These are phyloP conservation scores for Calonectria fujianensis DNA, from an alignment of 2,329 filamentous ascomycete genomes.

Conservation along the genomic window DNA sequence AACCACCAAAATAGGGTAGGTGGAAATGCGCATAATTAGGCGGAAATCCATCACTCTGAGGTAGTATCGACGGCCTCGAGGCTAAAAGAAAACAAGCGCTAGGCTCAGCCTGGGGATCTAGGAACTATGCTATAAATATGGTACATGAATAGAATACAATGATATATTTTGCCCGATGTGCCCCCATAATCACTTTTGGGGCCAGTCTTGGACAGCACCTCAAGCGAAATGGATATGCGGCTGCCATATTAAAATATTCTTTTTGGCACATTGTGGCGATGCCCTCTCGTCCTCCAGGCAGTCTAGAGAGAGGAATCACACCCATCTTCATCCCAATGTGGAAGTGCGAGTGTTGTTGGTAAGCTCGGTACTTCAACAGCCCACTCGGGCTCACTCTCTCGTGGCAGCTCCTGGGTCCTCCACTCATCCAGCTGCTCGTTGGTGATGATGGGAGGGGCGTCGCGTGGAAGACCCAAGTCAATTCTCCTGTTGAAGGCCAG, in stretches of 20 bases:
- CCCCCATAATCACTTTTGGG: neutral
- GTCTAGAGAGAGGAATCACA: constrained; percentile 37
- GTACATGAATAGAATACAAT: too few relatives aligned
- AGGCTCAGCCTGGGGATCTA: too few relatives aligned
- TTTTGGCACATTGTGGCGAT: constrained; percentile 37
- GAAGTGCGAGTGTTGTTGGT: constrained; percentile 36
- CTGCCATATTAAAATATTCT: constrained; percentile 46
- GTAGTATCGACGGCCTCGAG: too few relatives aligned
- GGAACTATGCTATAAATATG: too few relatives aligned
- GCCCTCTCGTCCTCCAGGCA: constrained; percentile 28
- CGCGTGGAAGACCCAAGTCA: constrained; percentile 43
- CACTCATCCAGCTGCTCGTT: constrained; percentile 45
- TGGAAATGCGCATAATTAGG: too few relatives aligned
- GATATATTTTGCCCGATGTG: too few relatives aligned
- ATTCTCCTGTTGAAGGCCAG: constrained; percentile 46
- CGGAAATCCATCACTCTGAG: too few relatives aligned
- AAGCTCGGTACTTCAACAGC: constrained; percentile 38
- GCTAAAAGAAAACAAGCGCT: too few relatives aligned
- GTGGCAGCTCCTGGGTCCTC: constrained; percentile 38
- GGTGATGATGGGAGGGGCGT: constrained; percentile 44
- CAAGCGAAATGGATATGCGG: constrained; percentile 42
- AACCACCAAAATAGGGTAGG: too few relatives aligned
- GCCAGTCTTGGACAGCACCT: neutral
- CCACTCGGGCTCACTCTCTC: constrained; percentile 41
- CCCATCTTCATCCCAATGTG: constrained; percentile 41